These are phyloP conservation scores for Rhynchospora pubera DNA, from an alignment of 176 grass and related monocot species.

Conservation along the genomic window DNA sequence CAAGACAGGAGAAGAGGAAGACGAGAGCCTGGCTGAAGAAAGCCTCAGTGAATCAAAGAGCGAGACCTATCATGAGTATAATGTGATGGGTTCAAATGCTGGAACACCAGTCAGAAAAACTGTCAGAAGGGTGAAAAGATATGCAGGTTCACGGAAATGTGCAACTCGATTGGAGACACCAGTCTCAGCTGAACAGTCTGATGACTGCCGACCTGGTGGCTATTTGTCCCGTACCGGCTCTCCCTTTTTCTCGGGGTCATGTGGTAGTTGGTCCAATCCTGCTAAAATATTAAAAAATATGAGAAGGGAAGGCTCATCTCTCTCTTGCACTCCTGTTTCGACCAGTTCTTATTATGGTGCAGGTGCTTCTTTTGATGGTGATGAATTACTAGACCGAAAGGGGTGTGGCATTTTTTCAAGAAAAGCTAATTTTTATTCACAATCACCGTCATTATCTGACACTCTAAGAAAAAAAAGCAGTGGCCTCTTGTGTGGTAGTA, in stretches of 20 bases:
- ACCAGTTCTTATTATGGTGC: constrained; percentile 66
- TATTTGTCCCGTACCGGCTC: constrained; percentile 50
- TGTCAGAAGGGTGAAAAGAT: constrained; percentile 50
- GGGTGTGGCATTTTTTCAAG: constrained; percentile 54
- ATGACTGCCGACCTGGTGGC: constrained; percentile 34
- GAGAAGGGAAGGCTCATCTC: constrained; percentile 56
- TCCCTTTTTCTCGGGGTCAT: constrained; percentile 63
- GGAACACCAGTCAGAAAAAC: constrained; percentile 41
- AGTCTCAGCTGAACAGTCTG: constrained; percentile 53
- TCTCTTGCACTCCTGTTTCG: constrained; percentile 79
- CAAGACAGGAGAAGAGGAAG: constrained; percentile 44
- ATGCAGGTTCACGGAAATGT: constrained; percentile 28
- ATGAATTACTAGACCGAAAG: constrained; percentile 56
- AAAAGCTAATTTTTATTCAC: constrained; percentile 36
- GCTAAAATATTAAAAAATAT: constrained; percentile 52
- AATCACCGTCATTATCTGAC: constrained; percentile 79
- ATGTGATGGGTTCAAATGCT: constrained; percentile 33
- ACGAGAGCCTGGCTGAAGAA: constrained; percentile 32
- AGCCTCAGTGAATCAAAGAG: constrained; percentile 36
- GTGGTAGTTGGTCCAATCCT: constrained; percentile 56
- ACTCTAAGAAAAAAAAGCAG: constrained; percentile 82
- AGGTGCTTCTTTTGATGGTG: constrained; percentile 65
- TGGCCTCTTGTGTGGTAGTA: constrained; percentile 54
- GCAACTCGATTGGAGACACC: constrained; percentile 36
- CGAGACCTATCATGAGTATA: constrained; percentile 46